These are phyloP conservation scores for Flaveria trinervia DNA, from an alignment of 129 eudicot species.

Conservation along the genomic window DNA sequence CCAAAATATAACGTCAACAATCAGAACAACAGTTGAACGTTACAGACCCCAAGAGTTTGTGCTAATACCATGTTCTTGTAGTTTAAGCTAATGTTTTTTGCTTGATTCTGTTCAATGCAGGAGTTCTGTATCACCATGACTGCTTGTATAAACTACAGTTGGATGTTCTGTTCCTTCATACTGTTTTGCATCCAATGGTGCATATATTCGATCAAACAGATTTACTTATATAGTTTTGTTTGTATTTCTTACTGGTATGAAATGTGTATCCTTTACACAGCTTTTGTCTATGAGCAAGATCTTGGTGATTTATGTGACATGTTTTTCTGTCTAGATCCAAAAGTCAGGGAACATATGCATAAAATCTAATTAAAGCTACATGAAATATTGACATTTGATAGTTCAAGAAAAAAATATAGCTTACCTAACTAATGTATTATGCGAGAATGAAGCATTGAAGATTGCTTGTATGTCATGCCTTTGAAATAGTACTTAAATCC, in stretches of 20 bases:
- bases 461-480: slow-evolving; percentile 5
- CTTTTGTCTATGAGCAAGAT: slow-evolving; percentile 22
- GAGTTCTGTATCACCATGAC: slow-evolving; percentile 28
- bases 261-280: not conserved
- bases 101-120: slow-evolving; percentile 5
- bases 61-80: not conserved
- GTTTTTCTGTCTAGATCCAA: slow-evolving; percentile 7
- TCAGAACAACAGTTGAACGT: too few species aligned
- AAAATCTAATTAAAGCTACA: slow-evolving; percentile 3
- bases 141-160: not conserved
- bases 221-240: not conserved
- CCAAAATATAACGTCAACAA: too few species aligned
- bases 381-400: not conserved
- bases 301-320: slow-evolving; percentile 15
- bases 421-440: not conserved
- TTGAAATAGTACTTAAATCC: not conserved
- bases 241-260: not conserved
- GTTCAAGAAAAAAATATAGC: not conserved
- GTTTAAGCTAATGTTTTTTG: slow-evolving; percentile 17
- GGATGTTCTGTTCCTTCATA: slow-evolving; percentile 11
- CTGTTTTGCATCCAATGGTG: not conserved
- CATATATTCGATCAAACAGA: slow-evolving; percentile 16
- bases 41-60: too few species aligned
- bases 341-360: slow-evolving; percentile 24
- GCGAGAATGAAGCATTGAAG: not conserved